phyloP scores from a whole-genome alignment of 2,329 filamentous ascomycete genomes.

The Aspergillus spinulosporus region DNA sequence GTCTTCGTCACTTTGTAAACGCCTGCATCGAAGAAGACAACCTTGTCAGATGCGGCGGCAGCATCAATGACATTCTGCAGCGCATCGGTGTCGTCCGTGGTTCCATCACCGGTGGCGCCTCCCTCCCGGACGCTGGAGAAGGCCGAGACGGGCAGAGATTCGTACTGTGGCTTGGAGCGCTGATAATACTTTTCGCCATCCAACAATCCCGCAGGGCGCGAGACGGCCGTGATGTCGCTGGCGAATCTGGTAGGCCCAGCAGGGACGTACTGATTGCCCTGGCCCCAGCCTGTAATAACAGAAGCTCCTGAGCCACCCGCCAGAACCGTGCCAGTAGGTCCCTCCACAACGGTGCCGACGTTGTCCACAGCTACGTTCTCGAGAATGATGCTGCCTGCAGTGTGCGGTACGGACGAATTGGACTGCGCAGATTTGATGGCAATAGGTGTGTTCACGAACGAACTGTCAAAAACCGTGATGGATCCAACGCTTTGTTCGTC shows the following conservation, averaged over 20 bases:
- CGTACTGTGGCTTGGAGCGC: conserved; percentile 87
- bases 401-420: no score
- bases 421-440: conserved; percentile 74
- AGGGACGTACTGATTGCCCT: conserved; percentile 71
- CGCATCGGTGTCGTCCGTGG: conserved; percentile 80
- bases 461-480: conserved; percentile 77
- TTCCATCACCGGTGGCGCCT: conserved; percentile 85
- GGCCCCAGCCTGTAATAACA: conserved; percentile 70
- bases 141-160: conserved; percentile 61
- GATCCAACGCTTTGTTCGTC: conserved; percentile 76
- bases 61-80: conserved; percentile 77
- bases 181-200: conserved; percentile 32
- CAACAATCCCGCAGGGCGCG: conserved; percentile 31
- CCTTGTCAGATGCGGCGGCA: conserved; percentile 55
- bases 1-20: conserved; percentile 63
- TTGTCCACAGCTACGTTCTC: conserved; percentile 86
- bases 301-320: conserved; percentile 57
- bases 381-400: conserved; percentile 57
- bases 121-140: conserved; percentile 81
- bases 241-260: conserved; percentile 29
- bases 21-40: conserved; percentile 66
- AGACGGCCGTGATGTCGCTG: conserved; percentile 46
- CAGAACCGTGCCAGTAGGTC: conserved; percentile 58
- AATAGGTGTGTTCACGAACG: conserved; percentile 70
- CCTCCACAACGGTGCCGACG: conserved; percentile 73